These are phyloP conservation scores for Sarocladiaceae sp. DNA, from an alignment of 2,329 filamentous ascomycete species.

Conservation along the genomic window DNA sequence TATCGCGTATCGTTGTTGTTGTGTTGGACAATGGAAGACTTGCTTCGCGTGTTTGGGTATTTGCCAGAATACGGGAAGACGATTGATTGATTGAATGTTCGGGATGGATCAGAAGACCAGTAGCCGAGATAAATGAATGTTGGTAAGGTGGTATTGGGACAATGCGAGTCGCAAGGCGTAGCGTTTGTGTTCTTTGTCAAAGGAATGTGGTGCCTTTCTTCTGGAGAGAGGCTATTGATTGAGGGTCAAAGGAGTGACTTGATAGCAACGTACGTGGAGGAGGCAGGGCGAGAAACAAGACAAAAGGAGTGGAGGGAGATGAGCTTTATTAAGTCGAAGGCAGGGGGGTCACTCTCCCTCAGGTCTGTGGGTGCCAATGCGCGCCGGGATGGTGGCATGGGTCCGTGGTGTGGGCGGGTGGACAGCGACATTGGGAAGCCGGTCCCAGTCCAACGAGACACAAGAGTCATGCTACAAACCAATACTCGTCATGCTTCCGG, in stretches of 20 bases:
- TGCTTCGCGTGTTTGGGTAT: conserved; percentile 6
- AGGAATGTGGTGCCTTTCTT: conserved; percentile 14
- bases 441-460: not conserved
- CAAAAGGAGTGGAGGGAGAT: conserved; percentile 16
- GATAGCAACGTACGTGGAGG: conserved; percentile 14
- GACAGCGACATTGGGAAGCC: not conserved
- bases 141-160: conserved; percentile 3
- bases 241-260: conserved; percentile 14
- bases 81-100: not conserved
- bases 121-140: conserved; percentile 6
- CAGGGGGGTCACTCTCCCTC: conserved; percentile 8
- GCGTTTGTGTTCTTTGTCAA: conserved; percentile 7
- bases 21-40: not conserved
- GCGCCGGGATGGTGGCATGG: conserved; percentile 3
- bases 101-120: not conserved
- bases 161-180: not conserved
- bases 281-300: conserved; percentile 10
- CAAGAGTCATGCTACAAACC: not conserved
- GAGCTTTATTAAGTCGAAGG: conserved; percentile 17
- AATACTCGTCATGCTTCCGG: too few relatives aligned
- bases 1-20: not conserved
- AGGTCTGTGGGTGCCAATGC: conserved; percentile 2
- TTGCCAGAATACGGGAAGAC: conserved; percentile 2
- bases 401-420: not conserved
- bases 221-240: conserved; percentile 9